Evolutionary conservation across 2,329 filamentous ascomycete genomes (phyloP).

Genomic region (Cladosporium austrohemisphaericum): DNA sequence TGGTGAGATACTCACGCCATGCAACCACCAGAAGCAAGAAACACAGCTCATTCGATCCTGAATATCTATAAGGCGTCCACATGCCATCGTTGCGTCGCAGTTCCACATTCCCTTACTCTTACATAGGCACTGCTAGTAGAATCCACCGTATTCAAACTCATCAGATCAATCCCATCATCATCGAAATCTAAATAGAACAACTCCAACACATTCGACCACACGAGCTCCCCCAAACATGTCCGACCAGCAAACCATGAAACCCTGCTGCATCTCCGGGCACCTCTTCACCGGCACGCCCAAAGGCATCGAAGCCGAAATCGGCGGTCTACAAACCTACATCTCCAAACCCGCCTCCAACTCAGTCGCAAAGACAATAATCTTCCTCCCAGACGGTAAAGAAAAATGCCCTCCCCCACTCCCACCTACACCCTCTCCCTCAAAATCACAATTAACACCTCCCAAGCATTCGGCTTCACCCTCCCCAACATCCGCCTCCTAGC

Average conservation of each 20-base stretch:
- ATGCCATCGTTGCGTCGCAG: no score
- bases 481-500: conserved; percentile 45
- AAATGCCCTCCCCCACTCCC: background rate
- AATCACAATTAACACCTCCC: conserved; percentile 11
- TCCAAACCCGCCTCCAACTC: conserved; percentile 40
- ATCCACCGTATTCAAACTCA: no score
- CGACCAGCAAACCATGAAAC: conserved; percentile 27
- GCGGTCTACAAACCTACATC: conserved; percentile 41
- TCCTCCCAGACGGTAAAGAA: conserved; percentile 42
- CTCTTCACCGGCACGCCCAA: conserved; percentile 37
- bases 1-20: background rate
- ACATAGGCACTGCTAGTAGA: no score
- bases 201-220: no score
- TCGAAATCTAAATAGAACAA: no score
- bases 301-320: conserved; percentile 37
- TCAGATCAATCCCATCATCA: no score
- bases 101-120: no score
- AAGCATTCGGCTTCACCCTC: conserved; percentile 49
- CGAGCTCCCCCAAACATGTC: no score
- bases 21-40: no score
- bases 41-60: no score
- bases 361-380: conserved; percentile 45
- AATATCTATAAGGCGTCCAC: no score
- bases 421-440: background rate
- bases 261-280: conserved; percentile 42